A percentile compares a stretch with the other conserved stretches of the same genome.
Evolutionary conservation across 768 basidiomycete genomes (phyloP).

Genomic region (Boletus sp.): DNA sequence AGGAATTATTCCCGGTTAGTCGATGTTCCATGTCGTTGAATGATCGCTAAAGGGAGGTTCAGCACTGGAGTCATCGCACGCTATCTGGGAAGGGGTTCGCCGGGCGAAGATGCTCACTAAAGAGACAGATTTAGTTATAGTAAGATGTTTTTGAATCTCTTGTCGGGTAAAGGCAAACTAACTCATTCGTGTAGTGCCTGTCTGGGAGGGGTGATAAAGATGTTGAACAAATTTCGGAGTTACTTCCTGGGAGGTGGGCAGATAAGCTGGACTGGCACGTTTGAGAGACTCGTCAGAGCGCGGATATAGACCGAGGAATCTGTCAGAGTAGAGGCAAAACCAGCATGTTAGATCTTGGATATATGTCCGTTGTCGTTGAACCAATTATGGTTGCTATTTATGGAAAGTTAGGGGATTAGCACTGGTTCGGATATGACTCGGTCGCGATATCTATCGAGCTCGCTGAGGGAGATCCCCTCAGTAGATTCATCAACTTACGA

Average conservation of each 20-base stretch:
- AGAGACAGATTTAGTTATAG: conserved; percentile 87
- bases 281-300: conserved; percentile 16
- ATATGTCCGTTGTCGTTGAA: not conserved
- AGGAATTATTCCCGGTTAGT: conserved; percentile 92
- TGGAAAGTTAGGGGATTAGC: conserved; percentile 11
- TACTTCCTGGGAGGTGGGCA: conserved; percentile 92
- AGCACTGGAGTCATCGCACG: conserved; percentile 96
- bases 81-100: conserved; percentile 88
- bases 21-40: not conserved
- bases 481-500: not conserved
- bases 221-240: conserved; percentile 92
- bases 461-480: not conserved
- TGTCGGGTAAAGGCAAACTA: not conserved
- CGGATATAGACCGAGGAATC: not conserved
- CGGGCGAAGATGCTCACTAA: conserved; percentile 82
- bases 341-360: too few relatives aligned
- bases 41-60: conserved; percentile 3
- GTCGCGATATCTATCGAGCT: too few relatives aligned
- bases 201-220: conserved; percentile 98
- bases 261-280: conserved; percentile 93
- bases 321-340: too few relatives aligned
- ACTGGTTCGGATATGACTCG: conserved; percentile 18
- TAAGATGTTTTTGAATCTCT: conserved; percentile 42
- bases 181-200: conserved; percentile 57
- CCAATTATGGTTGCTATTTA: conserved; percentile 8